Percentiles rank a stretch among this genome's conserved stretches.
Evolutionary conservation across 768 basidiomycete species (phyloP).

Genomic region (Phanerodontia chrysosporium): DNA sequence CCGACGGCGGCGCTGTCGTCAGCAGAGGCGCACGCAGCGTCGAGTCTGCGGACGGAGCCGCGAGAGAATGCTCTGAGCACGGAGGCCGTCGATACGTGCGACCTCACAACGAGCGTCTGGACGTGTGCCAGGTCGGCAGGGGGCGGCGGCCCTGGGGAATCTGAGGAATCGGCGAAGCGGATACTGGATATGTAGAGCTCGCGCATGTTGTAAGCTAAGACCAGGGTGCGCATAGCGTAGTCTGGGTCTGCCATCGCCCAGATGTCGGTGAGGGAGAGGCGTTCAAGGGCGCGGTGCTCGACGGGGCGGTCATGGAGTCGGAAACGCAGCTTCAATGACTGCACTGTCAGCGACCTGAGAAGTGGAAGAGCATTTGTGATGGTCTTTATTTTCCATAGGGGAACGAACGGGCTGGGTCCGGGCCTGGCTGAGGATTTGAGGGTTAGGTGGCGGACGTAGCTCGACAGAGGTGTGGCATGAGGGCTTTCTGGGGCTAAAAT

Average conservation of each 20-base stretch:
- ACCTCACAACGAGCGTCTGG: not conserved
- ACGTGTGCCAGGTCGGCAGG: not conserved
- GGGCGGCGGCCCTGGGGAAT: not conserved
- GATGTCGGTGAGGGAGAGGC: too few relatives aligned
- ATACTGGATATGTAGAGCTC: not conserved
- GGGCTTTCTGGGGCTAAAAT: too few relatives aligned
- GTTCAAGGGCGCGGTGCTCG: too few relatives aligned
- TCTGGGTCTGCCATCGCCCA: not conserved
- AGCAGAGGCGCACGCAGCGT: not conserved
- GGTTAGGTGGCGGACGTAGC: too few relatives aligned
- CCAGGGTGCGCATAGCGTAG: not conserved
- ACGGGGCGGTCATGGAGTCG: too few relatives aligned
- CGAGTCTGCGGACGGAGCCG: not conserved
- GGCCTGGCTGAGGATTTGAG: too few relatives aligned
- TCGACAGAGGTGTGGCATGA: too few relatives aligned
- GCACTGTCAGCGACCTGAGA: too few relatives aligned
- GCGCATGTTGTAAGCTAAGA: not conserved
- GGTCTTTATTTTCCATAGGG: too few relatives aligned
- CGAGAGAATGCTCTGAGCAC: not conserved
- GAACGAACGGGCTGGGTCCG: too few relatives aligned
- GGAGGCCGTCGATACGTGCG: not conserved
- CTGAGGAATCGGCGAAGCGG: not conserved
- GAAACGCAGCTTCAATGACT: too few relatives aligned
- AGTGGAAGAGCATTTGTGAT: too few relatives aligned
- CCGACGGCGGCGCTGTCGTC: not conserved